phyloP scores from a whole-genome alignment of 257 asterid species.

The Cynanchum wilfordii region DNA sequence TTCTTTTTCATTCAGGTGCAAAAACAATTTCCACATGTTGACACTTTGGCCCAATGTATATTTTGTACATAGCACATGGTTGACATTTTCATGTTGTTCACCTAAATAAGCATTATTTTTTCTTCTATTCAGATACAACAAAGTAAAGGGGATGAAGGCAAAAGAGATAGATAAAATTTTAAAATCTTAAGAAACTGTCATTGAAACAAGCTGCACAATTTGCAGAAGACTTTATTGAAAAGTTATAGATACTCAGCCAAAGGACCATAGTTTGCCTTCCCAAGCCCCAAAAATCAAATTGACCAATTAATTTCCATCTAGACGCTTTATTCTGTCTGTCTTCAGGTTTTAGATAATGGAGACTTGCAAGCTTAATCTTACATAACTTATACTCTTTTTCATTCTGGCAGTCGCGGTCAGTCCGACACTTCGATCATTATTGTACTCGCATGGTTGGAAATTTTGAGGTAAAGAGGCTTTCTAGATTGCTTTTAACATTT shows the following conservation, averaged over 20 bases:
- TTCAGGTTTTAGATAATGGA: background rate
- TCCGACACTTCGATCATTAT: conserved; percentile 73
- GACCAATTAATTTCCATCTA: background rate
- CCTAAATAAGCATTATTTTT: too few species aligned
- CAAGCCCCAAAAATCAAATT: background rate
- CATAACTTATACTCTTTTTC: background rate
- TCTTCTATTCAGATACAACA: background rate
- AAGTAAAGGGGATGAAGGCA: background rate
- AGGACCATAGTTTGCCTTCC: background rate
- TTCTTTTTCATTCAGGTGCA: background rate
- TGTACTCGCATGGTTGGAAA: conserved; percentile 74
- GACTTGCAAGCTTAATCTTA: background rate
- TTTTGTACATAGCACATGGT: background rate
- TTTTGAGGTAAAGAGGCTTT: conserved; percentile 52
- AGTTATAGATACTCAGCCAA: background rate
- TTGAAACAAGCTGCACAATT: background rate
- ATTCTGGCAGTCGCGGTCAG: conserved; percentile 49
- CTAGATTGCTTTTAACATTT: conserved; percentile 2
- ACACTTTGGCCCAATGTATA: background rate
- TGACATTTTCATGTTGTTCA: background rate
- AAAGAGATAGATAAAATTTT: background rate
- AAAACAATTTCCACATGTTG: background rate
- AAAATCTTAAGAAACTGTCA: conserved; percentile 1
- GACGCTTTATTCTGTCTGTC: background rate
- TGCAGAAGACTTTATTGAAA: background rate